Percentiles rank a stretch among this genome's conserved stretches.
phyloP scores from a whole-genome alignment of 148 eudicot species.

The Salicornia ramosissima region DNA sequence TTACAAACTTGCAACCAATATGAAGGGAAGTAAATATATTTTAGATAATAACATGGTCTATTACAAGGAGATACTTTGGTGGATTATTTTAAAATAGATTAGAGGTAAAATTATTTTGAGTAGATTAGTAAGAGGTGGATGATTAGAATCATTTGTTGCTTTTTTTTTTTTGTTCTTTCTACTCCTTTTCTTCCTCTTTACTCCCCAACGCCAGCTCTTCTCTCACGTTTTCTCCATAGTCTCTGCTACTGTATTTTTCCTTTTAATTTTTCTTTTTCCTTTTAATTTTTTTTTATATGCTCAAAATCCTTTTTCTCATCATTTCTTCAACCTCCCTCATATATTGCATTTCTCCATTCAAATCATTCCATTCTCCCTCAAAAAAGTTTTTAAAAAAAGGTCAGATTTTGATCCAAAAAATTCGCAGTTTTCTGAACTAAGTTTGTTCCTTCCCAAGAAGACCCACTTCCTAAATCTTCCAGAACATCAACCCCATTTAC shows the following conservation, averaged over 20 bases:
- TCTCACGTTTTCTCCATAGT: constrained; percentile 15
- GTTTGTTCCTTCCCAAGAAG: constrained; percentile 12
- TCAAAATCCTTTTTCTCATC: constrained; percentile 2
- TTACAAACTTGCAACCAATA: too few species aligned
- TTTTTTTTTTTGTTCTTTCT: neutral
- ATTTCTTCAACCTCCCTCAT: constrained; percentile 19
- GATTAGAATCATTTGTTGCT: too few species aligned
- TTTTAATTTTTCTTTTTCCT: too few species aligned
- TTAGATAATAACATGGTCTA: too few species aligned
- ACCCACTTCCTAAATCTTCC: constrained; percentile 16
- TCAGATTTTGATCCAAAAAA: constrained; percentile 11
- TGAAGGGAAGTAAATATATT: too few species aligned
- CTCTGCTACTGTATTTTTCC: neutral
- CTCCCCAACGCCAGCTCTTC: constrained; percentile 19
- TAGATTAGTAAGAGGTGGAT: too few species aligned
- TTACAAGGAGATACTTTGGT: too few species aligned
- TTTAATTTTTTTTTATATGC: neutral
- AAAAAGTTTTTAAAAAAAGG: neutral
- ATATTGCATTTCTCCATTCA: neutral
- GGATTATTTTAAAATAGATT: too few species aligned
- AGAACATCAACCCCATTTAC: neutral
- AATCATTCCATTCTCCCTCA: neutral
- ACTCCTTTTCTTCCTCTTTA: constrained; percentile 1
- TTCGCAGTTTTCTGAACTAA: constrained; percentile 2
- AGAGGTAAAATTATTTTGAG: too few species aligned